Evolutionary conservation across 108 stramenopile species (phyloP).

Genomic region (Hondaea fermentalgiana): DNA sequence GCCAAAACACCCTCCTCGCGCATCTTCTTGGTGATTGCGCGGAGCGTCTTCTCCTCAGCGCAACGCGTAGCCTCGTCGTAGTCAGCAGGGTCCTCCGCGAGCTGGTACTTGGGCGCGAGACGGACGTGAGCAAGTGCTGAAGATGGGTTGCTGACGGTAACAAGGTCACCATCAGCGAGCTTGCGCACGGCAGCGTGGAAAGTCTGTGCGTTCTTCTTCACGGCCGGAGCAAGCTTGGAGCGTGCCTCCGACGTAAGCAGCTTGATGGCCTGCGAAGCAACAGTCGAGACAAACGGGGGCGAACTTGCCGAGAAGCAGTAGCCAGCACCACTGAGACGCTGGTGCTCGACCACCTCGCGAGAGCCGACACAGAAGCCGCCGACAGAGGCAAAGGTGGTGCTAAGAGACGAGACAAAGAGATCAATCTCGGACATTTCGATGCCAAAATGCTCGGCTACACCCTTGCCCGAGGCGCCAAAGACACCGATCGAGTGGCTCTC

Average conservation of each 20-base stretch:
- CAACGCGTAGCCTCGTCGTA: background rate
- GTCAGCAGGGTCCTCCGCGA: background rate
- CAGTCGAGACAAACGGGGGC: conserved; percentile 85
- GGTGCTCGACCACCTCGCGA: conserved; percentile 94
- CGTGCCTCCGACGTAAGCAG: background rate
- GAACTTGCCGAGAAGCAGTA: conserved; percentile 95
- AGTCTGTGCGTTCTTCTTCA: background rate
- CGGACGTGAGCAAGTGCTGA: background rate
- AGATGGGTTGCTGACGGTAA: background rate
- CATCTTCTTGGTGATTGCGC: background rate
- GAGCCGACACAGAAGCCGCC: conserved; percentile 92
- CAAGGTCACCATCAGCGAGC: background rate
- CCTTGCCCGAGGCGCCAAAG: conserved; percentile 74
- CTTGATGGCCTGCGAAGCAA: conserved; percentile 53
- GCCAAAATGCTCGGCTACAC: conserved; percentile 48
- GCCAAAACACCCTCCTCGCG: background rate
- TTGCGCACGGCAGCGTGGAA: background rate
- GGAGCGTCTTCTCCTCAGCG: background rate
- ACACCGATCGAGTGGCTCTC: conserved; percentile 84
- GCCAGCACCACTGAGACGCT: conserved; percentile 88
- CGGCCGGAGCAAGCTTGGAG: background rate
- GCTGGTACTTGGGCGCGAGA: conserved; percentile 14
- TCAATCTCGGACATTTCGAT: conserved; percentile 57
- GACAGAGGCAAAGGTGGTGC: conserved; percentile 79
- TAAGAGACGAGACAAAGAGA: conserved; percentile 77